Percentiles rank a stretch among this genome's conserved stretches.
Conservation (phyloP, 768 basidiomycete species). For the Kwoniella bestiolae region DNA sequence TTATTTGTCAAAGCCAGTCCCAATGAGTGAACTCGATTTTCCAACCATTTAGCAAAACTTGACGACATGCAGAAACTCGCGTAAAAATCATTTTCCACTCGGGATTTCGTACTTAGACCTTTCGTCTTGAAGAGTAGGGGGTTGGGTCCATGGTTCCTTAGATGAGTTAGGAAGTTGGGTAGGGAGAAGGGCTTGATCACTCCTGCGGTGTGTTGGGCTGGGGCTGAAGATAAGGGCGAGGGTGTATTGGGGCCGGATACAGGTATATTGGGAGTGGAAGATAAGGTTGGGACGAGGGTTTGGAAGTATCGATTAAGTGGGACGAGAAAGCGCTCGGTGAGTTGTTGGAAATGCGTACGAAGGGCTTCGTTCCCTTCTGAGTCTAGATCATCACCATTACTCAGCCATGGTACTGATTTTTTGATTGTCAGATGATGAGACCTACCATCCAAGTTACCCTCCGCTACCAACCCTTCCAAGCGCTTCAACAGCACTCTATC, state of each 20-base stretch:
- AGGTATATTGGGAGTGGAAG: conserved; percentile 9
- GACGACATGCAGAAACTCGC: conserved; percentile 52
- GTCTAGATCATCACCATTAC: no score
- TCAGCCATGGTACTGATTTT: not conserved
- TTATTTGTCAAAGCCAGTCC: conserved; percentile 28
- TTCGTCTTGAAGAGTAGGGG: conserved; percentile 52
- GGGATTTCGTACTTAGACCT: conserved; percentile 49
- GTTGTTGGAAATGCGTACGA: conserved; percentile 78
- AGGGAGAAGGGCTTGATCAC: conserved; percentile 54
- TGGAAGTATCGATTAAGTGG: conserved; percentile 86
- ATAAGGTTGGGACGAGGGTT: conserved; percentile 45
- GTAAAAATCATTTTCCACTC: conserved; percentile 57
- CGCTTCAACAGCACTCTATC: conserved; percentile 74
- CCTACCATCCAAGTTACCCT: conserved; percentile 56
- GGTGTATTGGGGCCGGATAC: not conserved
- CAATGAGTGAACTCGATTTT: conserved; percentile 31
- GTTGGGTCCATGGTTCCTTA: conserved; percentile 53
- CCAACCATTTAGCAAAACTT: conserved; percentile 53
- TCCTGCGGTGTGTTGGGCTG: conserved; percentile 12
- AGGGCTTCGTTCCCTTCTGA: conserved; percentile 64
- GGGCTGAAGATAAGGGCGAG: not conserved
- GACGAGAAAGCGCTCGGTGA: conserved; percentile 82
- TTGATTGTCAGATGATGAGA: not conserved
- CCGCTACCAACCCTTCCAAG: conserved; percentile 62
- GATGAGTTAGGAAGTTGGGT: conserved; percentile 52